Conservation (phyloP, 768 basidiomycete genomes). For the Psilocybe tampanensis region DNA sequence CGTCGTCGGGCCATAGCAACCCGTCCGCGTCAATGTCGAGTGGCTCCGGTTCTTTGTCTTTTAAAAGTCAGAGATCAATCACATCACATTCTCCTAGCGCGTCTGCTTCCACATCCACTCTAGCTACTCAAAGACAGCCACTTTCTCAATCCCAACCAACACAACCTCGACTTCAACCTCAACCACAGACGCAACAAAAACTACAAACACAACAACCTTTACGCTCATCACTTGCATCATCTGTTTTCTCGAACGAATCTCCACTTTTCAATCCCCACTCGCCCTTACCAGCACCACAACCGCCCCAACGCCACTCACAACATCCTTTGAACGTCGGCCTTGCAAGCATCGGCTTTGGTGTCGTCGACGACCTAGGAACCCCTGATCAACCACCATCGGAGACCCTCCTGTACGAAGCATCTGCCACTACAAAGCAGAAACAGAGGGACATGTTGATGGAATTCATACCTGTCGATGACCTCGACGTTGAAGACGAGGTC, state of each 20-base stretch:
- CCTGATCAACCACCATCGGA: conserved; percentile 23
- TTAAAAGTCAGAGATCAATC: conserved; percentile 15
- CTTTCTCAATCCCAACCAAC: not conserved
- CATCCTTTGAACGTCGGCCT: not conserved
- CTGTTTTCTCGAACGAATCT: conserved; percentile 10
- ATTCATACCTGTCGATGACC: conserved; percentile 19
- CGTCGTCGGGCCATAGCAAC: too few relatives aligned
- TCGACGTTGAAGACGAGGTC: conserved; percentile 17
- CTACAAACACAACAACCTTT: conserved; percentile 1
- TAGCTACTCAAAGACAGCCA: conserved; percentile 5
- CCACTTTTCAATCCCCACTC: conserved; percentile 26
- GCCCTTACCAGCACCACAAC: conserved; percentile 12
- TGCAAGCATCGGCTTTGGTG: not conserved
- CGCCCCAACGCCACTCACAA: not conserved
- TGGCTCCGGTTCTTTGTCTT: conserved; percentile 7
- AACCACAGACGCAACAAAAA: conserved; percentile 2
- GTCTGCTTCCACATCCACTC: not conserved
- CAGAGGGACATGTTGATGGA: not conserved
- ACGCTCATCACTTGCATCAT: conserved; percentile 6
- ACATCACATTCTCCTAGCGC: conserved; percentile 1
- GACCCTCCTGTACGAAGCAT: conserved; percentile 10
- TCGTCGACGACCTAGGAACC: conserved; percentile 25
- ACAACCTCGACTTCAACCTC: conserved; percentile 5
- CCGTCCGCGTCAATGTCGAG: not conserved
- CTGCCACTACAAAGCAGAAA: not conserved